Evolutionary conservation across 495 filamentous ascomycete genomes (phyloP).

Genomic region (Daldinia concentrica): DNA sequence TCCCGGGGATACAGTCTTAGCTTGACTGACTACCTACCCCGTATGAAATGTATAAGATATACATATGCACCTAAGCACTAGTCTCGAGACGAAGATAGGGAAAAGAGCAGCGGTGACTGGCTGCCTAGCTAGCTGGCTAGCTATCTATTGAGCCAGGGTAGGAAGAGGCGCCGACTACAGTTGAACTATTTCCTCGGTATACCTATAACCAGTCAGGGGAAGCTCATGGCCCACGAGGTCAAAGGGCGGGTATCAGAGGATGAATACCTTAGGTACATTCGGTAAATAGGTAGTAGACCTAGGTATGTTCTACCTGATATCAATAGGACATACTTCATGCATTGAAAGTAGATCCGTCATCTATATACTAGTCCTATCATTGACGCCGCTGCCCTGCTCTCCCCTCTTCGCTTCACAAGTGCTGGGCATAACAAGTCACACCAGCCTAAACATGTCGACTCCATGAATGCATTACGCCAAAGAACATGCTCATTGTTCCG

Average conservation of each 20-base stretch:
- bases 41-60: no score
- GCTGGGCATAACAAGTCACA: neutral
- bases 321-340: neutral
- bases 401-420: conserved; percentile 2
- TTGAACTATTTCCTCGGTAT: neutral
- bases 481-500: conserved; percentile 29
- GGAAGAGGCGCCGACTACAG: neutral
- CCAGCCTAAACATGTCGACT: conserved; percentile 1
- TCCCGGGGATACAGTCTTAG: neutral
- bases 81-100: neutral
- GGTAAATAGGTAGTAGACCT: no score
- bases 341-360: neutral
- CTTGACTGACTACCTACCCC: neutral
- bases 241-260: neutral
- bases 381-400: neutral
- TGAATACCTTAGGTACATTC: neutral
- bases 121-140: neutral
- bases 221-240: neutral
- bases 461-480: conserved; percentile 13
- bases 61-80: neutral
- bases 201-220: neutral
- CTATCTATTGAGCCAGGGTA: neutral
- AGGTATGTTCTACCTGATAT: no score
- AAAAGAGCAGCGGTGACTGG: neutral
- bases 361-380: neutral